Base-by-base conservation (phyloP, 2,329 filamentous ascomycete genomes). In the Curvularia sp. region DNA sequence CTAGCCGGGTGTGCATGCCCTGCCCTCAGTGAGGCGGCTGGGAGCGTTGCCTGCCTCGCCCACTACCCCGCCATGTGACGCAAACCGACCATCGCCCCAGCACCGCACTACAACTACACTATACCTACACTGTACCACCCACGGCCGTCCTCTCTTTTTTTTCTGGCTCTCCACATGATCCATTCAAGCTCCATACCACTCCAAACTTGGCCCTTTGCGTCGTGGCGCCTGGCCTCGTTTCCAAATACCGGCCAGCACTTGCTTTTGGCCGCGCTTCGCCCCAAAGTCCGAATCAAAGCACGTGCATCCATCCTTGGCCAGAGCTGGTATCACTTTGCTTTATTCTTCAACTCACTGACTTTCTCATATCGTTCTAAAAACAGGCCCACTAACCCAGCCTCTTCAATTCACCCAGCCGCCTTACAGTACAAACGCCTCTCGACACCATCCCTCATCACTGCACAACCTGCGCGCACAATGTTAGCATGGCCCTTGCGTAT, bases 391-490 rank as follows among this genome's bases (percentile, higher is more conserved):
- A 43, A 44, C 50, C 49, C 47, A 39, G 33, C 26, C 35, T 22
- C n/a, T 30, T 44, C 47, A 35, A 18, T 42, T 35, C 44, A 31
- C 49, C 35, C 52, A 55, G 39, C 52, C 59, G 39, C 52, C 42
- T 18, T 49, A 38, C 53, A 53, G 31, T 49, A 53, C 56, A 58
- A 50, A 39, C 47, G n/a, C 41, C 31, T 26, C 49, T 15, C 28
- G n/a, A n/a, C 7, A 15, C 39, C 20, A 20, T 43, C 35, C 22
- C 35, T 60, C 48, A 63, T 66, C 74, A 77, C 68, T 75, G 73
- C 60, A 77, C 74, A 64, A 77, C 75, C 75, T 76, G 60, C 8
- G n/a, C 44, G 18, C 8, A 28, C 3, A 44, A 53, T 53, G 63
- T 69, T 60, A 69, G 66, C 58, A 47, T 55, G 5, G 12, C 41